These are phyloP conservation scores for Metschnikowia gruessii DNA, from an alignment of 805 yeast genomes.

Conservation along the genomic window DNA sequence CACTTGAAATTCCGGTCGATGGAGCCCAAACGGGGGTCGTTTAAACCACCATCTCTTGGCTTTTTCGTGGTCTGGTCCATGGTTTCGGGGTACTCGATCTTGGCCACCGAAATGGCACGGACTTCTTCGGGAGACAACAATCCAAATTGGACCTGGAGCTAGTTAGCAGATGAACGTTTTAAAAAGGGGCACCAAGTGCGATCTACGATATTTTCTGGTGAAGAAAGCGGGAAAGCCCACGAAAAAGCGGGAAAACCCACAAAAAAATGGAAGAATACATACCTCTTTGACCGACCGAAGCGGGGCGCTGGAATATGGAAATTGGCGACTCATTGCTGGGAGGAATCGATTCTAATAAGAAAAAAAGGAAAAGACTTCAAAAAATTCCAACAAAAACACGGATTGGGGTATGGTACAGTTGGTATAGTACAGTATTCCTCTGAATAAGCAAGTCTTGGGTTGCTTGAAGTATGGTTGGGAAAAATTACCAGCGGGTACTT, in stretches of 20 bases:
- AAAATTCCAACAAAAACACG: neutral
- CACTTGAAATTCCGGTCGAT: constrained; percentile 96
- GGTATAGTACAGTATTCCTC: neutral
- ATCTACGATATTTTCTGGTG: neutral
- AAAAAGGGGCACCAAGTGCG: no score
- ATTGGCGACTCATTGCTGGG: constrained; percentile 42
- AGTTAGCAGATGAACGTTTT: constrained; percentile 17
- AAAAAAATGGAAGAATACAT: constrained; percentile 26
- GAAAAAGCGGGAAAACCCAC: neutral
- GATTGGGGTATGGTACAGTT: neutral
- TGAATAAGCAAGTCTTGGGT: neutral
- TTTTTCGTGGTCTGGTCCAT: constrained; percentile 96
- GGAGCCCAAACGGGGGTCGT: constrained; percentile 95
- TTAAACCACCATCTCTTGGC: constrained; percentile 95
- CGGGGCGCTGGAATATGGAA: constrained; percentile 98
- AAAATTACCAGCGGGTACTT: neutral
- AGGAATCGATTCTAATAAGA: neutral
- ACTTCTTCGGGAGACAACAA: constrained; percentile 94
- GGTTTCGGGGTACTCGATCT: constrained; percentile 98
- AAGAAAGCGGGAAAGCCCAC: neutral
- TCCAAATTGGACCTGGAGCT: constrained; percentile 81
- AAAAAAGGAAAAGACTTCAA: neutral
- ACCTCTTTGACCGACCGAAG: constrained; percentile 95
- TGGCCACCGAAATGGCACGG: constrained; percentile 96
- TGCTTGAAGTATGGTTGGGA: no score